Evolutionary conservation across 805 yeast species (phyloP), one percentile per base, ranked within the genome.

Genomic region (Saccharomyces kudriavzevii): DNA sequence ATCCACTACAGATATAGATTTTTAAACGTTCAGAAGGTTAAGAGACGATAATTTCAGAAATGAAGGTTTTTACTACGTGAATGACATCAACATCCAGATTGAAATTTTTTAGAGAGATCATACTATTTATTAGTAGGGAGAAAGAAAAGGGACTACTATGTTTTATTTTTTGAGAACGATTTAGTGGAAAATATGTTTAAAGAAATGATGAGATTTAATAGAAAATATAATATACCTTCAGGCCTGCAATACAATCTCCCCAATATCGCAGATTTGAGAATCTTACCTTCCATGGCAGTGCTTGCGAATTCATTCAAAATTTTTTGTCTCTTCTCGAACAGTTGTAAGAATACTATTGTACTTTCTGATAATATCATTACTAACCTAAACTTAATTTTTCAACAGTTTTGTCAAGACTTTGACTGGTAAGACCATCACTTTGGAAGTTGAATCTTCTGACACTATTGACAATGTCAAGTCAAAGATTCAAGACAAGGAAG

Each of bases 401-500:
- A 30, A 48, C 61, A 76, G 79, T 79, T 85, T 85, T 81, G 90
- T 85, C 78, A 85, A 85, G 77, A 85, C 90, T 78, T 81, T 85
- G 76, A 85, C 90, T 69, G 90, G 90, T 83, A 85, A 84, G 82
- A 86, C 96, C 76, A 91, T 91, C 81, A 90, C 97, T 85, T 87
- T 90, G 73, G 97, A 90, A 84, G 97, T 90, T 75, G 97, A 90
- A 84, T 89, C 97, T 70, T 88, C 96, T 71, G 97, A 90, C 86
- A 89, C 97, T 74, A 90, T 90, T 79, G 97, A 91, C 87, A 90
- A 90, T 74, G 97, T 90, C 84, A 90, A 91, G 84, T 84, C 96
- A 75, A 91, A 91, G 86, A 91, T 90, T 78, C 96, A 89, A 81
- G 96, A 92, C 85, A 91, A 91, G 85, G 98, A 92, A 79, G 97